Conservation (phyloP, 2,329 filamentous ascomycete species). For the Chaetomiaceae sp. region DNA sequence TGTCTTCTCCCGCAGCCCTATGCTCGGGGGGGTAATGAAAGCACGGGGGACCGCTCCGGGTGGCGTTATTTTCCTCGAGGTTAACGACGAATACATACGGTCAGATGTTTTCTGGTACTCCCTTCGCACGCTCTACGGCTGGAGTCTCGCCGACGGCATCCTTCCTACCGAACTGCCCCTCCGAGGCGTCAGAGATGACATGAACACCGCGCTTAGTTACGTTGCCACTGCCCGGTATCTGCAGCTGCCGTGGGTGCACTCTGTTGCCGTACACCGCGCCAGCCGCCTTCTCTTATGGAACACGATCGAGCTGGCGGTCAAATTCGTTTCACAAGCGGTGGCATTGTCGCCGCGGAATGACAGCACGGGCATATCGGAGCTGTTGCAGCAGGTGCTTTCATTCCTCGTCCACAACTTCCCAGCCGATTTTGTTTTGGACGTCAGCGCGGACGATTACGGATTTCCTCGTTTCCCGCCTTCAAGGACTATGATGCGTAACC, state of each 20-base stretch:
- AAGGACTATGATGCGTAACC: neutral
- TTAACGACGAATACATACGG: slow-evolving; percentile 49
- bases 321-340: slow-evolving; percentile 32
- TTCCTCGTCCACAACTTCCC: slow-evolving; percentile 51
- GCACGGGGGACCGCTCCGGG: slow-evolving; percentile 30
- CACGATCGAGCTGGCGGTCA: slow-evolving; percentile 28
- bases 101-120: slow-evolving; percentile 55
- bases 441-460: slow-evolving; percentile 30
- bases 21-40: slow-evolving; percentile 30
- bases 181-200: slow-evolving; percentile 21
- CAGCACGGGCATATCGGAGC: slow-evolving; percentile 40
- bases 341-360: slow-evolving; percentile 20
- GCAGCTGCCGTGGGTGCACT: slow-evolving; percentile 19
- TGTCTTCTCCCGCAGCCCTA: slow-evolving; percentile 51
- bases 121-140: slow-evolving; percentile 55
- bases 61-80: slow-evolving; percentile 43
- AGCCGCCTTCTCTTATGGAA: slow-evolving; percentile 29
- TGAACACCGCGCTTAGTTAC: slow-evolving; percentile 27
- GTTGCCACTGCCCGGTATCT: slow-evolving; percentile 23
- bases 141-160: slow-evolving; percentile 38
- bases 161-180: slow-evolving; percentile 27
- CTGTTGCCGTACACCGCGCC: slow-evolving; percentile 22
- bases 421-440: slow-evolving; percentile 50
- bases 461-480: slow-evolving; percentile 27
- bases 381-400: slow-evolving; percentile 44